These are phyloP conservation scores for Prunus mume DNA, from an alignment of 306 rosid genomes.

Conservation along the genomic window DNA sequence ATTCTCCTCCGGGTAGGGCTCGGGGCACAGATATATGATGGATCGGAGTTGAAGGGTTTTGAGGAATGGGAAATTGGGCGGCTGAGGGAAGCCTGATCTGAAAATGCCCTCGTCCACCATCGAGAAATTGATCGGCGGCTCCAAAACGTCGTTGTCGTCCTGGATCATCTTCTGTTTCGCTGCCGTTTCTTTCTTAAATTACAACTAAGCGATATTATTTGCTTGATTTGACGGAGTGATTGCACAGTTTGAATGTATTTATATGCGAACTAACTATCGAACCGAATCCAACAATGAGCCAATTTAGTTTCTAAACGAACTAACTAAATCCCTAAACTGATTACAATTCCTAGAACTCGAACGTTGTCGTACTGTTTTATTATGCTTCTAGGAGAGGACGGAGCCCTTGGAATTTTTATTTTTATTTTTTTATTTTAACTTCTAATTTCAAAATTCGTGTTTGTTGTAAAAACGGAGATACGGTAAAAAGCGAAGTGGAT, in stretches of 20 bases:
- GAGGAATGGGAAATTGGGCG: slow-evolving; percentile 63
- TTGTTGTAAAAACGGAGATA: too few relatives aligned
- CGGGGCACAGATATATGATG: slow-evolving; percentile 73
- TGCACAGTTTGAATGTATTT: background rate
- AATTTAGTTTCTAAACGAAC: background rate
- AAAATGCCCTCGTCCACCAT: slow-evolving; percentile 79
- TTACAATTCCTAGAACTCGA: background rate
- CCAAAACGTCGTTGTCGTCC: slow-evolving; percentile 33
- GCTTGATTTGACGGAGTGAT: background rate
- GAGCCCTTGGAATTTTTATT: too few relatives aligned
- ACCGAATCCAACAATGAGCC: background rate
- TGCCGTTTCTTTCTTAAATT: background rate
- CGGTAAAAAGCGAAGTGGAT: too few relatives aligned
- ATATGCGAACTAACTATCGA: too few relatives aligned
- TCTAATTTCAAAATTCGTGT: too few relatives aligned
- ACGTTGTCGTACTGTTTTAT: too few relatives aligned
- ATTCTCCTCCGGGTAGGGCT: slow-evolving; percentile 77
- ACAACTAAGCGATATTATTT: too few relatives aligned
- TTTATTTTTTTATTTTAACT: too few relatives aligned
- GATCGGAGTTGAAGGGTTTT: slow-evolving; percentile 64
- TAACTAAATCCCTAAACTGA: background rate
- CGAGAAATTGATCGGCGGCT: slow-evolving; percentile 72
- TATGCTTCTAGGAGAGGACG: too few relatives aligned
- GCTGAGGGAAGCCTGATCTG: slow-evolving; percentile 65
- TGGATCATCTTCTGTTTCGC: background rate